These are phyloP conservation scores for Ascochyta clinopodiicola DNA, from an alignment of 2,329 filamentous ascomycete genomes.

Conservation along the genomic window DNA sequence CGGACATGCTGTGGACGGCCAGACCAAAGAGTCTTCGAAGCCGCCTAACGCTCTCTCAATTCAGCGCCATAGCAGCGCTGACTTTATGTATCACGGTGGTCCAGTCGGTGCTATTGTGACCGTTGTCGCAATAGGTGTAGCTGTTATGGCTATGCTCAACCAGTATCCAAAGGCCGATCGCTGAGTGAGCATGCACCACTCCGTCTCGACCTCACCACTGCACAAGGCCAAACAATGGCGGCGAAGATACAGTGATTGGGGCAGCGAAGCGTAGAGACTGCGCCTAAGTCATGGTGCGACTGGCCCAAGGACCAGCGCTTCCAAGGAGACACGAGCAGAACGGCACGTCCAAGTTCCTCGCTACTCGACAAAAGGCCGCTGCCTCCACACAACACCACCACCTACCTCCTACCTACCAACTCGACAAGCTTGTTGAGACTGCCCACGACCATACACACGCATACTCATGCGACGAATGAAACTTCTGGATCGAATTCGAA, in stretches of 20 bases:
- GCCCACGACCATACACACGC: background rate
- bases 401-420: background rate
- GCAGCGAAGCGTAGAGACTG: background rate
- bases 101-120: constrained; percentile 49
- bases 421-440: background rate
- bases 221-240: constrained; percentile 11
- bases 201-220: constrained; percentile 7
- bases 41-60: constrained; percentile 35
- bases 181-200: constrained; percentile 36
- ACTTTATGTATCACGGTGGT: constrained; percentile 45
- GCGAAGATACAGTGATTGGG: constrained; percentile 13
- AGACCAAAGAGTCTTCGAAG: constrained; percentile 28
- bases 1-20: constrained; percentile 35
- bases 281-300: background rate
- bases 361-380: background rate
- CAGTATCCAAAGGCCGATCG: constrained; percentile 55
- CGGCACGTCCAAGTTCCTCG: background rate
- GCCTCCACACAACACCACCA: background rate
- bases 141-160: constrained; percentile 51
- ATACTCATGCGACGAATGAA: constrained; percentile 8
- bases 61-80: constrained; percentile 33
- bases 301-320: background rate
- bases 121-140: constrained; percentile 50
- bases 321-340: background rate
- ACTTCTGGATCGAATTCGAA: background rate